phyloP scores from a whole-genome alignment of 208 protist species.

The Acanthamoeba lenticulata region DNA sequence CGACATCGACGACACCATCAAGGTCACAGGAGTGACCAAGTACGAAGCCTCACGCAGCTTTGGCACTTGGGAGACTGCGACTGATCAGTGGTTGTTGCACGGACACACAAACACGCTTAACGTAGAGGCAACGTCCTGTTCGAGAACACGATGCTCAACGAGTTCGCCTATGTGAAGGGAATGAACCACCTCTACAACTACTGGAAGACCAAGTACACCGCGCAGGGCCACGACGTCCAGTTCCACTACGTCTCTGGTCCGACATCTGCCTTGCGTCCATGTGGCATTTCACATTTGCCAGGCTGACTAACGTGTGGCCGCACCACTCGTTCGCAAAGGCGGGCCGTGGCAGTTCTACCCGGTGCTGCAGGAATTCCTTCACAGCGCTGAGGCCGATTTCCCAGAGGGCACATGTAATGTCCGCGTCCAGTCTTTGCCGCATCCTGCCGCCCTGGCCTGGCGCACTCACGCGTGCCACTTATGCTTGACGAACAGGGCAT shows the following conservation, averaged over 20 bases:
- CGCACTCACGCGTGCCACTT: background rate
- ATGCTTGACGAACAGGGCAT: background rate
- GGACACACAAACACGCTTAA: background rate
- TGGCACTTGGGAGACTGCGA: background rate
- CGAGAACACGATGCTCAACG: background rate
- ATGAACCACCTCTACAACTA: constrained; percentile 12
- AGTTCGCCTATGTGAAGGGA: constrained; percentile 12
- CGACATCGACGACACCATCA: constrained; percentile 33
- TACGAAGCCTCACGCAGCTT: background rate
- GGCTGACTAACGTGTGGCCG: background rate
- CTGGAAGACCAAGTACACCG: background rate
- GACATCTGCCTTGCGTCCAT: background rate
- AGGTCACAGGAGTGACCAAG: background rate
- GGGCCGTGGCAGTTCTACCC: constrained; percentile 38
- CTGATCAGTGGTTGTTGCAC: background rate
- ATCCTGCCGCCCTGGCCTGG: too few species aligned
- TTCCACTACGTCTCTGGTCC: background rate
- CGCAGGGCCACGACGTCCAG: background rate
- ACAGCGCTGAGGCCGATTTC: background rate
- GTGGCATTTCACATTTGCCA: background rate
- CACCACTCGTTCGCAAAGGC: background rate
- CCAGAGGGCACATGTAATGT: constrained; percentile 2
- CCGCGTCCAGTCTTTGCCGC: background rate
- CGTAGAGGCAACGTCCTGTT: background rate
- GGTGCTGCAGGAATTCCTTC: background rate